Base-by-base conservation (phyloP, 2,329 filamentous ascomycete genomes). In the Cytospora piceae region DNA sequence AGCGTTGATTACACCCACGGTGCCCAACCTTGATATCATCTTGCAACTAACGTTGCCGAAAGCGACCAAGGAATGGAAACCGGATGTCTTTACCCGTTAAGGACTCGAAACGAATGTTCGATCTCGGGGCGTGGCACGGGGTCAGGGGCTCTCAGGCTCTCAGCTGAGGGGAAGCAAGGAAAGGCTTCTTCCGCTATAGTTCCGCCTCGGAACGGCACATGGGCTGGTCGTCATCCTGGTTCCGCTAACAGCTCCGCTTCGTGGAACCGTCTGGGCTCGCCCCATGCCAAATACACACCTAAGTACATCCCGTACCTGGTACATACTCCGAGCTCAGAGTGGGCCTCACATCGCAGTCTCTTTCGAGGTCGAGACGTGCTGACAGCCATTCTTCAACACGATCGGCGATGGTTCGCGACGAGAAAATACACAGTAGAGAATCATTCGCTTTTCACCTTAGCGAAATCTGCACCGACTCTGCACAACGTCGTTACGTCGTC, bases 211-310 rank as follows among this genome's bases (percentile, higher is more conserved):
- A 61, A 64, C 57, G 65, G 56, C 61, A 67, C 55, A 63, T 54
- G 60, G 60, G 12, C 53, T 39, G 56, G 53, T 63, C 53, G 60
- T 63, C 46, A 49, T 14, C 60, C 42, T 52, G 37, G 54, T 60
- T 64, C 65, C 65, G 65, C 65, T 60, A 46, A 17, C 27, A 60
- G 61, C 61, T 67, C 65, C 65, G 65, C 65, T 54, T 57, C 53
- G 61, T 64, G 29, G 61, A 60, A 56, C 65, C 65, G 39, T 42
- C 42, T 49, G 46, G 58, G 42, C 63, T 52, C 58, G 31, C 53
- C 29, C 46, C 51, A 53, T 27, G 32, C 31, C 63, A 42, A 52
- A 65, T 27, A n/a, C n/a, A 27, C 51, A 3, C 34, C n/a, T 37
- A 20, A 14, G 53, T 52, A 58, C 32, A 31, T 58, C 61, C 55